Base-by-base conservation (phyloP, 257 asterid species). In the Rubia yunnanensis region DNA sequence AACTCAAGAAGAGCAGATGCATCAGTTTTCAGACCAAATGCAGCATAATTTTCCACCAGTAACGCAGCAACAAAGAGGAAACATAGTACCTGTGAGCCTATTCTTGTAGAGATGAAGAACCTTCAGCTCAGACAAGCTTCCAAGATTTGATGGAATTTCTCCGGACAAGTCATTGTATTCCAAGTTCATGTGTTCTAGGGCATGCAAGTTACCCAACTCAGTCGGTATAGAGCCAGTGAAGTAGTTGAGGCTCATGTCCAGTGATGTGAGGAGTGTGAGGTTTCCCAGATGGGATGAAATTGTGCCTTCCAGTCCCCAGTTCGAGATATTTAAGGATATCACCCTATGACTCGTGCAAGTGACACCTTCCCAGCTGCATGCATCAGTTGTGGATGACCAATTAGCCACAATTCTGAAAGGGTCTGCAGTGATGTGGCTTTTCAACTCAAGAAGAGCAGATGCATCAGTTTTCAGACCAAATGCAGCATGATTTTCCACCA, bases 81-180 rank as follows among this genome's bases (percentile, higher is more conserved):
- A 30, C 59, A 39, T 1, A 2, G 17, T 44, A 44, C n/a, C n/a
- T 30, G 84, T 59, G 74, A 85, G 76, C 5, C 10, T 55, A 69
- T 86, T 86, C n/a, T 66, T 63, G 31, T 67, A 18, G 27, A 86
- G 73, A 76, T 18, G 10, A 56, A 82, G 31, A 2, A 31, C 8
- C 50, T 74, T 67, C 0, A 84, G 77, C 28, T 74, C 60, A 3
- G 65, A 24, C 55, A 82, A 72, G 31, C 11, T 54, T 64, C 86
- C 84, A n/a, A 78, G 27, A 81, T 80, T 80, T 15, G 80, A 58
- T 13, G 83, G 91, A 5, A 85, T 64, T 36, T 71, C 67, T 7
- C 85, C 82, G 1, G 71, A 44, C 2, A 85, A 63, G 15, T 66
- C 44, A 71, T 85, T 82, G 63, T 27, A 76, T 38, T 76, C 85